These are phyloP conservation scores for Multifurca ochricompacta DNA, from an alignment of 768 basidiomycete species.

Conservation along the genomic window DNA sequence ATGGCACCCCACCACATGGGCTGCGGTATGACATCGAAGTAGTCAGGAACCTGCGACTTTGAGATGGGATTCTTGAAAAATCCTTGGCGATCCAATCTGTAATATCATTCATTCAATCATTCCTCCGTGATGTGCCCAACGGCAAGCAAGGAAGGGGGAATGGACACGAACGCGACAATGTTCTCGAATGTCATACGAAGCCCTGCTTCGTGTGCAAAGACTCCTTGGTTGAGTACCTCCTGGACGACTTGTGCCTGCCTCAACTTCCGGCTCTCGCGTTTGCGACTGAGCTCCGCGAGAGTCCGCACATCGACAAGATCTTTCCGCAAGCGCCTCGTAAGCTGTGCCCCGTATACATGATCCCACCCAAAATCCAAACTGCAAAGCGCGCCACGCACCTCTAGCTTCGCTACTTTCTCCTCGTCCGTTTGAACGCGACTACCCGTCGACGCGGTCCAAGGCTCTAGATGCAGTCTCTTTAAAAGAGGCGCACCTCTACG, in stretches of 20 bases:
- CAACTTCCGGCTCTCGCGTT: slow-evolving; percentile 78
- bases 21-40: slow-evolving; percentile 74
- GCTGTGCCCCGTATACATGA: slow-evolving; percentile 29
- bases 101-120: slow-evolving; percentile 12
- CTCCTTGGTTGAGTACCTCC: slow-evolving; percentile 47
- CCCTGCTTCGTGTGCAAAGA: slow-evolving; percentile 59
- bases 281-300: slow-evolving; percentile 58
- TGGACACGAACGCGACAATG: slow-evolving; percentile 61
- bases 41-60: slow-evolving; percentile 75
- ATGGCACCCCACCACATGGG: slow-evolving; percentile 91
- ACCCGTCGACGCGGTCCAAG: slow-evolving; percentile 82
- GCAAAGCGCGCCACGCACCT: slow-evolving; percentile 40
- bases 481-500: slow-evolving; percentile 88
- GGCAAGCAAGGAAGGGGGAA: not conserved
- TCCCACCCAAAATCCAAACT: not conserved
- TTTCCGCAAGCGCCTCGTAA: slow-evolving; percentile 54
- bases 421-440: slow-evolving; percentile 65
- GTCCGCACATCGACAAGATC: slow-evolving; percentile 71
- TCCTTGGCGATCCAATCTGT: slow-evolving; percentile 63
- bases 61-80: slow-evolving; percentile 82
- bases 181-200: slow-evolving; percentile 62
- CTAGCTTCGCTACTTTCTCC: slow-evolving; percentile 74
- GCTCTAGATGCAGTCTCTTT: slow-evolving; percentile 90
- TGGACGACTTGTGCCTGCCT: slow-evolving; percentile 60
- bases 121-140: not conserved